Base-by-base conservation (phyloP, 164 flowering plant genomes). In the Echeveria elegans region DNA sequence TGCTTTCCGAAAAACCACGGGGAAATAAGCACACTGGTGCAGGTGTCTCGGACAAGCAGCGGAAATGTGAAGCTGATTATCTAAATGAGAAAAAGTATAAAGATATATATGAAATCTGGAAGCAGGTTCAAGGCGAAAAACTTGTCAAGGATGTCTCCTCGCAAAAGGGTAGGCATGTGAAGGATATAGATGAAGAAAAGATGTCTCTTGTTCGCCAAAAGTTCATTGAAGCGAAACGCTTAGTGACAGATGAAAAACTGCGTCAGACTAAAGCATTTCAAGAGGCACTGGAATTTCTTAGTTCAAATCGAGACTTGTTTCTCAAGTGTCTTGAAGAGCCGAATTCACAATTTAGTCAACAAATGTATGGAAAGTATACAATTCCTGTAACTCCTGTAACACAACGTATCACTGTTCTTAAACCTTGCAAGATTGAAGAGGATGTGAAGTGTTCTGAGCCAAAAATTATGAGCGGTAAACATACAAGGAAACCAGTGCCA, bases 181-280 rank as follows among this genome's bases (percentile, higher is more conserved):
- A 78, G 66, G 72, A 71, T 32, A 29, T 41, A 21, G 75, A 75
- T 82, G 89, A 82, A 69, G 81, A 72, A 70, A 84, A 78, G 77
- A 85, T 89, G 91, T 89, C 81, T 71, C 86, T 91, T 68, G 89
- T 94, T 67, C 97, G 95, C 62, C 90, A 89, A 72, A 91, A 89
- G 74, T 91, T 91, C 72, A 71, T 82, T 47, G 96, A 94, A 80
- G 96, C 92, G 70, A 94, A 94, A 72, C 88, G 87, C n/a, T 72
- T 87, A 45, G 76, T 86, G 1, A 85, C 86, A 34, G 91, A 89
- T 72, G 97, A 88, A 72, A 94, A 79, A 52, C 87, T 83, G 69
- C 82, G 89, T 28, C 88, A 91, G 73, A 81, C 97, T 29, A 85
- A 86, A 81, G 92, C 89, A 73, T 94, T 94, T 67, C 88, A 86